A percentile compares a stretch with the other conserved stretches of the same genome.
Evolutionary conservation across 2,329 filamentous ascomycete species (phyloP).

Genomic region (Pseudocercospora macadamiae): DNA sequence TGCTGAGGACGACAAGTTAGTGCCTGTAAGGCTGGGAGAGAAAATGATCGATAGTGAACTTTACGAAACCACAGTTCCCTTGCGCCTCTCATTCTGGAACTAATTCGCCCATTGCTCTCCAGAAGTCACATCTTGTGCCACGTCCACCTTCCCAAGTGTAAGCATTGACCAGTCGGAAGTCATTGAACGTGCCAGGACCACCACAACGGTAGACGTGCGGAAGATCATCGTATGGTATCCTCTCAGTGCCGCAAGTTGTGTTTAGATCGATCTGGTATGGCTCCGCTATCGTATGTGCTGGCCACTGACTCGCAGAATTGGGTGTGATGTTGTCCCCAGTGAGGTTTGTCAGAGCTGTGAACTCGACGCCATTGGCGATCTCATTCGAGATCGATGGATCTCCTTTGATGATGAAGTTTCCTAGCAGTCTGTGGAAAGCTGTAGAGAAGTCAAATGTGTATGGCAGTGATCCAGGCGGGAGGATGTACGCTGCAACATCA

Average conservation of each 20-base stretch:
- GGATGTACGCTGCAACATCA: constrained; percentile 45
- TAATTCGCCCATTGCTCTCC: constrained; percentile 39
- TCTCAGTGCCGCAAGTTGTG: constrained; percentile 46
- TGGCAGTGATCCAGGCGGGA: constrained; percentile 19
- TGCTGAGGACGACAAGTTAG: too few species aligned
- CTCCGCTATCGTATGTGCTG: constrained; percentile 33
- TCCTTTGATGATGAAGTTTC: constrained; percentile 51
- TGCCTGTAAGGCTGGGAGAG: too few species aligned
- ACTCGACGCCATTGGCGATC: constrained; percentile 28
- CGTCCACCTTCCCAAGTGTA: constrained; percentile 54
- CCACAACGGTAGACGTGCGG: constrained; percentile 25
- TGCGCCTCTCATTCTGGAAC: constrained; percentile 32
- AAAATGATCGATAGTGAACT: not conserved
- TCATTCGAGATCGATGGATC: constrained; percentile 46
- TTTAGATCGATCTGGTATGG: constrained; percentile 52
- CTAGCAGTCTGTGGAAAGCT: constrained; percentile 49
- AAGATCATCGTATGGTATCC: constrained; percentile 18
- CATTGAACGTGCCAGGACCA: constrained; percentile 42
- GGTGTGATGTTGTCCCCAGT: constrained; percentile 28
- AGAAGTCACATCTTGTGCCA: constrained; percentile 52
- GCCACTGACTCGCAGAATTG: constrained; percentile 31
- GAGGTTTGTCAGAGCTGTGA: not conserved
- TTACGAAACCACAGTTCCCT: too few species aligned
- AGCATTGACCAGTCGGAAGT: constrained; percentile 48
- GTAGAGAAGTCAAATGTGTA: constrained; percentile 29